Evolutionary conservation across 768 basidiomycete species (phyloP).

Genomic region (Mrakia blollopis): DNA sequence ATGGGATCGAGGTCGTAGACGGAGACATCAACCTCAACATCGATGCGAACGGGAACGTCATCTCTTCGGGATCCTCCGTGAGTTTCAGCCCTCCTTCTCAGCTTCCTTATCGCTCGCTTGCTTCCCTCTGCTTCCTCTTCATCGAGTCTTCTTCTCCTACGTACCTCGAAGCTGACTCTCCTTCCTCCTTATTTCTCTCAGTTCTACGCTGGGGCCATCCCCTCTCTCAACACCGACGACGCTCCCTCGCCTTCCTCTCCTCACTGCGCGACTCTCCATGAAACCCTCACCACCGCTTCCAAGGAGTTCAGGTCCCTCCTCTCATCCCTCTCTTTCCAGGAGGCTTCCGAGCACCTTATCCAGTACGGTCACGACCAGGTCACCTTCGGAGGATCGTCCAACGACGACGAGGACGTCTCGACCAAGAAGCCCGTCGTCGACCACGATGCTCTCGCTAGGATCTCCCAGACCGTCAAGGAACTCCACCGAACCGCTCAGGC

Average conservation of each 20-base stretch:
- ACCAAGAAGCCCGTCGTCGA: conserved; percentile 33
- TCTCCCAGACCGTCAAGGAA: conserved; percentile 34
- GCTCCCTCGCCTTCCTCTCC: background rate
- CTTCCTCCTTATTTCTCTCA: background rate
- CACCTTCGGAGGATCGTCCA: background rate
- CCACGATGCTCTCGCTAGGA: conserved; percentile 34
- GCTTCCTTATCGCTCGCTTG: background rate
- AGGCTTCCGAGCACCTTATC: conserved; percentile 26
- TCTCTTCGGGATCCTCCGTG: conserved; percentile 77
- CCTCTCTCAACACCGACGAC: conserved; percentile 6
- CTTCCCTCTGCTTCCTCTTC: background rate
- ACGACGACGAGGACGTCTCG: conserved; percentile 5
- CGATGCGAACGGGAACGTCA: conserved; percentile 64
- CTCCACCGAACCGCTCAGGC: conserved; percentile 18
- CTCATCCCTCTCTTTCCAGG: conserved; percentile 14
- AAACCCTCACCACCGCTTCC: conserved; percentile 21
- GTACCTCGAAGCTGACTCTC: background rate
- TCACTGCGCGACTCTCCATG: conserved; percentile 36
- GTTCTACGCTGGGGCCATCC: conserved; percentile 23
- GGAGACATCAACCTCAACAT: conserved; percentile 92
- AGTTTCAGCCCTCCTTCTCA: conserved; percentile 3
- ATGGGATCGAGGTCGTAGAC: conserved; percentile 81
- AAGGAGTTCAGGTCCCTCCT: conserved; percentile 20
- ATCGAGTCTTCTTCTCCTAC: background rate
- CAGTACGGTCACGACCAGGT: conserved; percentile 31